These are phyloP conservation scores for Fusarium phyllophilum DNA, from an alignment of 2,329 filamentous ascomycete genomes.

Conservation along the genomic window DNA sequence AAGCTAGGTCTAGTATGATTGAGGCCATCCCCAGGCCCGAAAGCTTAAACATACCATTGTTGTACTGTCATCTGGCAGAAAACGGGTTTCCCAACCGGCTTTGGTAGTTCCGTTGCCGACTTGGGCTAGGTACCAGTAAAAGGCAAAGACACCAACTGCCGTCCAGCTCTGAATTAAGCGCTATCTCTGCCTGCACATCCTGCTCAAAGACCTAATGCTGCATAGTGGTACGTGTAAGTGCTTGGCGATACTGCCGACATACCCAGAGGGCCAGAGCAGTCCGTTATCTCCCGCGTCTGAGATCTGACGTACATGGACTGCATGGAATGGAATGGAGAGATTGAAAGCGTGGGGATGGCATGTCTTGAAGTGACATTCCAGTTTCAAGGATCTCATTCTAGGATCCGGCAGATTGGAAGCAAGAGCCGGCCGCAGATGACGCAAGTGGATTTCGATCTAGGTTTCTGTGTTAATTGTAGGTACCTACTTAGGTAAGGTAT, in stretches of 20 bases:
- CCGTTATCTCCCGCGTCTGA: constrained; percentile 14
- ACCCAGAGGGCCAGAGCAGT: background rate
- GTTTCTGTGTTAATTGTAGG: background rate
- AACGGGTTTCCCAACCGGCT: background rate
- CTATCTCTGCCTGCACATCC: background rate
- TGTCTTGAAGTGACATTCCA: constrained; percentile 14
- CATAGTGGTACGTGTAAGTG: background rate
- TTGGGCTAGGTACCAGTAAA: background rate
- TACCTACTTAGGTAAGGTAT: background rate
- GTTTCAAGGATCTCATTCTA: constrained; percentile 13
- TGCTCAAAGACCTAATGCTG: constrained; percentile 2
- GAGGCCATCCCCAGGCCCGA: constrained; percentile 19
- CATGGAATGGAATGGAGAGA: background rate
- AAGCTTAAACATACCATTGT: constrained; percentile 15
- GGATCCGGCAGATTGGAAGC: constrained; percentile 8
- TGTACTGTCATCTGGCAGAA: background rate
- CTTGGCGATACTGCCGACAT: constrained; percentile 13
- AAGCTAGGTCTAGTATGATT: background rate
- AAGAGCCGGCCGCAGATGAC: constrained; percentile 7
- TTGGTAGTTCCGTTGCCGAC: background rate
- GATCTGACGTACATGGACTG: constrained; percentile 2
- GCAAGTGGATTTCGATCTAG: background rate
- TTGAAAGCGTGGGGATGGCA: constrained; percentile 26
- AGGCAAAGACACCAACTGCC: background rate
- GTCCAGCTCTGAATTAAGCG: background rate